Percentiles rank a stretch among this genome's conserved stretches.
Evolutionary conservation across 2,329 filamentous ascomycete species (phyloP).

Genomic region (Coniella vitis): DNA sequence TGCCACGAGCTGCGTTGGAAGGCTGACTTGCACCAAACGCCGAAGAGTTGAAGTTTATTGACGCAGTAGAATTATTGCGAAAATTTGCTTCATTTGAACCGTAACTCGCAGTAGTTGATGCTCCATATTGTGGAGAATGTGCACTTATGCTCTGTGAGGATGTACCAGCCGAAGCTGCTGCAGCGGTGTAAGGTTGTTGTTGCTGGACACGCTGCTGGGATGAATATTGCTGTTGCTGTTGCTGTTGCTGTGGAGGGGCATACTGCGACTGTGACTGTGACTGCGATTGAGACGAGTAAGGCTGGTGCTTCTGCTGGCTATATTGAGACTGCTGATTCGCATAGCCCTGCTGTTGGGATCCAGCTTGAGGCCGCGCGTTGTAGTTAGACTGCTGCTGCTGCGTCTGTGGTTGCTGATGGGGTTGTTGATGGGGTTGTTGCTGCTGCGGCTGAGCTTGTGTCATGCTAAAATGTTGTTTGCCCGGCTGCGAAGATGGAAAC

Average conservation of each 20-base stretch:
- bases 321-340: constrained; percentile 9
- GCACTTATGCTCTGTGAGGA: constrained; percentile 20
- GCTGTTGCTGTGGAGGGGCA: constrained; percentile 8
- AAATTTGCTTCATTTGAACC: constrained; percentile 20
- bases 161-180: constrained; percentile 14
- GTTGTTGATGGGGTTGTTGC: constrained; percentile 2
- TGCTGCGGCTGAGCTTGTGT: constrained; percentile 14
- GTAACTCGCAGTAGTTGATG: constrained; percentile 19
- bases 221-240: constrained; percentile 14
- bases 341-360: constrained; percentile 11
- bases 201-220: constrained; percentile 23
- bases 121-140: constrained; percentile 22
- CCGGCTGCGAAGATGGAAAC: constrained; percentile 6
- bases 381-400: constrained; percentile 9
- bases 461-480: constrained; percentile 12
- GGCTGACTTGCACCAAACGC: constrained; percentile 17
- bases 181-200: constrained; percentile 19
- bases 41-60: constrained; percentile 15
- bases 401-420: constrained; percentile 9
- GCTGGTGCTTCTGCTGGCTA: constrained; percentile 13
- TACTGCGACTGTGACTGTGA: constrained; percentile 11
- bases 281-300: constrained; percentile 12
- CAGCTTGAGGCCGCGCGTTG: constrained; percentile 5
- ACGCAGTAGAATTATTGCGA: constrained; percentile 17
- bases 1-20: constrained; percentile 5